These are phyloP conservation scores for Tilletia setariae DNA, from an alignment of 1,284 basidiomycete genomes.

Conservation along the genomic window DNA sequence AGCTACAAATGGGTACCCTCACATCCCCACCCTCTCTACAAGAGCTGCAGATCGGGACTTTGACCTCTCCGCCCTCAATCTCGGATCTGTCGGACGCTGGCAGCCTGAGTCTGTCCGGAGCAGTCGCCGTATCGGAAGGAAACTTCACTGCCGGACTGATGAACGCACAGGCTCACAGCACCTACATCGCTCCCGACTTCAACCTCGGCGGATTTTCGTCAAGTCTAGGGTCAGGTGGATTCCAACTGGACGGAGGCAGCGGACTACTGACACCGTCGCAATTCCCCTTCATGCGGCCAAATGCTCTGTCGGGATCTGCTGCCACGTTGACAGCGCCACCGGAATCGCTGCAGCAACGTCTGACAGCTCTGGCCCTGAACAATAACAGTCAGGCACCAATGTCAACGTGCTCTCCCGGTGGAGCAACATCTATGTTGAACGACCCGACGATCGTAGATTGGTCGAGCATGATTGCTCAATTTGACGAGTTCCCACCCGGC, in stretches of 20 bases:
- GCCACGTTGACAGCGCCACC: background rate
- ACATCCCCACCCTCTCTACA: background rate
- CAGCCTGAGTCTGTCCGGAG: background rate
- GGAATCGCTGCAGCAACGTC: conserved; percentile 3
- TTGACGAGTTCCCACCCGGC: background rate
- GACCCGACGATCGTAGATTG: background rate
- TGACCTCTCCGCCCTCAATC: conserved; percentile 8
- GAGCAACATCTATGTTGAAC: background rate
- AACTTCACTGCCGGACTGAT: background rate
- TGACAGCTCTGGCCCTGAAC: background rate
- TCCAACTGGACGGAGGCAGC: background rate
- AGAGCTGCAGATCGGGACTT: conserved; percentile 2
- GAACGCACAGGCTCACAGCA: conserved; percentile 10
- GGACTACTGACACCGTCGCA: conserved; percentile 7
- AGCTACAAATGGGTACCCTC: background rate
- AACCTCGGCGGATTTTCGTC: background rate
- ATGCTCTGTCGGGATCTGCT: background rate
- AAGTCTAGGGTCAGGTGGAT: background rate
- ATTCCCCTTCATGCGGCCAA: conserved; percentile 6
- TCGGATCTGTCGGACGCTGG: background rate
- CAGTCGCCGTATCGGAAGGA: conserved; percentile 2
- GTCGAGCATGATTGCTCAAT: background rate
- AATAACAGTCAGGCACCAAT: background rate
- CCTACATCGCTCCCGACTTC: conserved; percentile 7
- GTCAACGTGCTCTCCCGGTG: background rate